A percentile compares a stretch with the other conserved stretches of the same genome.
Conservation (phyloP, 1,139 yeast species). For the Diutina neorugosa region DNA sequence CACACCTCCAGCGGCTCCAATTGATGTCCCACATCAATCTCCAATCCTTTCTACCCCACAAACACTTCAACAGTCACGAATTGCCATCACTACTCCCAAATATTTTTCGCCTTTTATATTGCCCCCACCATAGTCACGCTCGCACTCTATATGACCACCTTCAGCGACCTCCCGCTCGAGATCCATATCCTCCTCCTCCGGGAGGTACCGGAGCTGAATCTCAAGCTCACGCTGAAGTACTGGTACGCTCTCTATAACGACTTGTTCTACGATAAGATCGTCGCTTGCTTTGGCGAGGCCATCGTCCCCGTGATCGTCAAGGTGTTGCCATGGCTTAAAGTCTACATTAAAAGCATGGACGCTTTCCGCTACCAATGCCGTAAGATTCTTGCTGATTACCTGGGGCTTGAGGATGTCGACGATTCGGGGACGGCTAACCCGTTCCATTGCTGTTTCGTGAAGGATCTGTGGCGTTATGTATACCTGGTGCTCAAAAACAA, state of each 20-base stretch:
- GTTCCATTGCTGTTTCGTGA: slow-evolving; percentile 15
- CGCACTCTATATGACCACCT: background rate
- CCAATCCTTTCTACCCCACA: too few relatives aligned
- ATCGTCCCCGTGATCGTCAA: slow-evolving; percentile 17
- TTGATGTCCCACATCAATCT: too few relatives aligned
- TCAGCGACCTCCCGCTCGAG: slow-evolving; percentile 33
- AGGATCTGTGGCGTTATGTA: slow-evolving; percentile 46
- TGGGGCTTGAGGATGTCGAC: background rate
- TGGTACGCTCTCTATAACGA: slow-evolving; percentile 40
- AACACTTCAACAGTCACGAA: too few relatives aligned
- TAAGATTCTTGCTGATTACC: background rate
- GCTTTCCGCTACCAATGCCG: slow-evolving; percentile 15
- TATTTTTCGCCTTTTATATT: background rate
- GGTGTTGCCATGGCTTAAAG: slow-evolving; percentile 28
- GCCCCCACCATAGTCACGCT: background rate
- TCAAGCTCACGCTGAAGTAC: slow-evolving; percentile 29
- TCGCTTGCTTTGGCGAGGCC: slow-evolving; percentile 31
- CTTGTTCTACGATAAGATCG: slow-evolving; percentile 29
- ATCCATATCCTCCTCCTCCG: slow-evolving; percentile 30
- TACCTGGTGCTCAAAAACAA: slow-evolving; percentile 39
- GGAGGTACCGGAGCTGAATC: slow-evolving; percentile 29
- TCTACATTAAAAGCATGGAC: slow-evolving; percentile 36
- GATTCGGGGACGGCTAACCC: background rate
- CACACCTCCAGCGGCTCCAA: too few relatives aligned
- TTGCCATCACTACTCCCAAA: background rate